Evolutionary conservation across 495 filamentous ascomycete genomes (phyloP), one percentile per base, ranked within the genome.

Genomic region (Tirmania nivea): DNA sequence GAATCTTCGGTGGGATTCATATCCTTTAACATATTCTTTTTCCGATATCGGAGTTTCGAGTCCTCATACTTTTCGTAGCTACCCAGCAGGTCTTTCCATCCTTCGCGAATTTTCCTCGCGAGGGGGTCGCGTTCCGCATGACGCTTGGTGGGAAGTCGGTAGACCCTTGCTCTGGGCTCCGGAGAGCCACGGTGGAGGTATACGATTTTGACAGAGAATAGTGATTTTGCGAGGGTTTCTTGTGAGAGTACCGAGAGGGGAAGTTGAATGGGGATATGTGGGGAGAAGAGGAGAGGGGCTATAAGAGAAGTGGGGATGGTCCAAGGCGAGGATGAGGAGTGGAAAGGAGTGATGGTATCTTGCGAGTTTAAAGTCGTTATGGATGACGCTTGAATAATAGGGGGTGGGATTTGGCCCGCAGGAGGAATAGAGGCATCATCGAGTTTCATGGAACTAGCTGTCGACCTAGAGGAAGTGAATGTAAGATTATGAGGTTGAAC

Each of bases 121-220:
- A 31, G 25, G 25, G 25, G 25, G 7, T 31, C 25, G 2, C 25
- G 25, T 7, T 7, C 25, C 7, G 25, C 25, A 31, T 31, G 25
- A 7, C 4, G 7, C 25, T 31, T 31, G 25, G 1, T 31, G 0
- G 83, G 82, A 8, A 87, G 74, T 21, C 80, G 77, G 64, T 87
- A 88, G 56, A 88, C 75, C 11, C 83, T 73, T 10, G 81, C 78
- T 61, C 74, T 77, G n/a, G 73, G 67, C 2, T 64, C 65, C 8
- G 80, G 78, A 5, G 74, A 70, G 36, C 84, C 81, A 35, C 80
- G 75, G 35, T 64, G 64, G 16, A 76, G 54, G 48, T 82, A 71
- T 5, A 70, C 74, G 14, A 88, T 61, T 57, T 71, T 71, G 52
- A 84, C 69, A 4, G 79, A 77, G 48, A 72, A 69, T 25, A 85